Evolutionary conservation across 257 asterid genomes (phyloP).

Genomic region (Misopates orontium): DNA sequence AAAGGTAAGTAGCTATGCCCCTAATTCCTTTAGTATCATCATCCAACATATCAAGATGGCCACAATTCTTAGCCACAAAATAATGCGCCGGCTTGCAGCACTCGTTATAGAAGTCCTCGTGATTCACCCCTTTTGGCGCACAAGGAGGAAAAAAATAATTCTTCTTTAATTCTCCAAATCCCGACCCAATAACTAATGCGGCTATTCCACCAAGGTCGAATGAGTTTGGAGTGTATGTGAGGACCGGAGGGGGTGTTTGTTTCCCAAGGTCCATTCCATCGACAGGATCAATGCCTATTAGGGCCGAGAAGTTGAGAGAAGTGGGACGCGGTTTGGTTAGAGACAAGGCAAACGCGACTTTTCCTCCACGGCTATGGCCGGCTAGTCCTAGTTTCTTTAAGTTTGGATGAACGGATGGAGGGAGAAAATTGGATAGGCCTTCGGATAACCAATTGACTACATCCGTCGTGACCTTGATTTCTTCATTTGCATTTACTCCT

Average conservation of each 20-base stretch:
- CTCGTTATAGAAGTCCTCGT: constrained; percentile 69
- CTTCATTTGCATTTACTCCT: constrained; percentile 69
- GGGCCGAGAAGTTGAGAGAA: constrained; percentile 55
- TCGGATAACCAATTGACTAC: constrained; percentile 65
- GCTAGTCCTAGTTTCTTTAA: constrained; percentile 54
- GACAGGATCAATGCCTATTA: constrained; percentile 86
- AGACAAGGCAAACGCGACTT: constrained; percentile 71
- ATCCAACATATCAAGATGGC: constrained; percentile 84
- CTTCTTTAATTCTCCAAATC: constrained; percentile 62
- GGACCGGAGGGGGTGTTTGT: constrained; percentile 79
- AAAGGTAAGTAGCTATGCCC: constrained; percentile 55
- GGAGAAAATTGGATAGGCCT: constrained; percentile 54
- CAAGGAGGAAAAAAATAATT: constrained; percentile 77
- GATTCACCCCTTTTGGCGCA: constrained; percentile 90
- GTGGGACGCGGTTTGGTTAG: constrained; percentile 34
- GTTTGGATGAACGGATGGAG: constrained; percentile 58
- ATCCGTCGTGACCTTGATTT: constrained; percentile 54
- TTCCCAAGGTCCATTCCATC: constrained; percentile 69
- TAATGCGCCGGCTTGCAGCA: constrained; percentile 56
- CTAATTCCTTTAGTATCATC: constrained; percentile 78
- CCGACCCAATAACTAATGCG: constrained; percentile 73
- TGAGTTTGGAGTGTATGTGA: constrained; percentile 64
- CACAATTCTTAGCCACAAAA: constrained; percentile 77
- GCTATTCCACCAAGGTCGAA: constrained; percentile 53
- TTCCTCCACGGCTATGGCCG: constrained; percentile 93